Evolutionary conservation across 179 eudicot genomes (phyloP), one percentile per base, ranked within the genome.

Genomic region (Camellia oleifera): DNA sequence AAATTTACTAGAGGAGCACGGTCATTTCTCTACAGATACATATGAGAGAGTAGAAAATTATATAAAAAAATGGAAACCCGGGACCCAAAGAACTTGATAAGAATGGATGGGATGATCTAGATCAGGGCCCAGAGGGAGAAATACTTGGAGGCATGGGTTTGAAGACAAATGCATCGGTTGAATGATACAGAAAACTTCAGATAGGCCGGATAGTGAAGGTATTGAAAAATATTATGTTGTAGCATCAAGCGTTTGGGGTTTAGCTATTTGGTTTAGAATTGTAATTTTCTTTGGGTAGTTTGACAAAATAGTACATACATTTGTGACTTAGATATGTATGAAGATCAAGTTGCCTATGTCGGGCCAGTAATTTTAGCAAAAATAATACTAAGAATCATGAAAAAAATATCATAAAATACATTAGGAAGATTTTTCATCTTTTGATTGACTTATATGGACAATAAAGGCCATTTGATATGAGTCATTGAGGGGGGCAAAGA

Each of bases 1-100:
- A 23, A 53, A 57, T 17, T 75, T 77, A 26, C 82, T 85, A 13
- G 53, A 32, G 61, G 83, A 64, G 17, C 80, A 85, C 23, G 75
- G 68, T 61, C 53, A 79, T 52, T 23, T 73, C 9, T 70, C 87
- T 11, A 71, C 42, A 18, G 77, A 77, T 23, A 62, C 11, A 62
- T 62, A 23, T 3, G 48, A 48, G 17, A 17, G 6, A 32, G 5
- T 48, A 42, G 56, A 32, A 12, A 26, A 71, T n/a, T 46, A 58
- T 50, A 10, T 56, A 2, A 56, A 40, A 32, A 14, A 42, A 46
- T 69, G 6, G 46, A 1, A 26, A 65, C 45, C 69, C 44, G 26
- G 69, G 44, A 62, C 4, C 66, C 7, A 10, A 62, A 15, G 42
- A 0, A 61, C 65, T 61, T 15, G 8, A 61, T 61, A 5, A 17